Evolutionary conservation across 768 basidiomycete species (phyloP).

Genomic region (Termitomyces sp.): DNA sequence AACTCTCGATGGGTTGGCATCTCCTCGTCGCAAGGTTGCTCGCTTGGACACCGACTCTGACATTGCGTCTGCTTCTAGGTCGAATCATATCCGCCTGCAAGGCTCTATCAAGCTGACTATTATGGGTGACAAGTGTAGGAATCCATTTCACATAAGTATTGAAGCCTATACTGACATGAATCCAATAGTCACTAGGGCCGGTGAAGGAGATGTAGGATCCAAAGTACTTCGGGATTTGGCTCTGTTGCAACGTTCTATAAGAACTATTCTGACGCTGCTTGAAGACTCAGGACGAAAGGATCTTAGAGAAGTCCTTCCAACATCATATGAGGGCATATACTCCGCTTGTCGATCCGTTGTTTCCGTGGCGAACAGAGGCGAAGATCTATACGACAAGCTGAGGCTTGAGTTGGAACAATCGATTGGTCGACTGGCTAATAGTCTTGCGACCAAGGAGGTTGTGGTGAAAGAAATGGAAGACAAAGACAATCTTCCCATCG

Average conservation of each 20-base stretch:
- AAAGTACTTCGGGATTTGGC: slow-evolving; percentile 15
- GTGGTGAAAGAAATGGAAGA: slow-evolving; percentile 19
- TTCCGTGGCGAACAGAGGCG: slow-evolving; percentile 47
- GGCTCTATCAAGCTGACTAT: slow-evolving; percentile 48
- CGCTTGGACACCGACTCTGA: slow-evolving; percentile 67
- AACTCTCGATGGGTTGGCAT: slow-evolving; percentile 42
- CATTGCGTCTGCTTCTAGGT: slow-evolving; percentile 63
- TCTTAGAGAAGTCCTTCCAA: slow-evolving; percentile 29
- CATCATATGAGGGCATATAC: slow-evolving; percentile 58
- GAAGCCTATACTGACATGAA: slow-evolving; percentile 1
- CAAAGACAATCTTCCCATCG: slow-evolving; percentile 22
- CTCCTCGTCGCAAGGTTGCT: slow-evolving; percentile 65
- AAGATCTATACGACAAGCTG: slow-evolving; percentile 55
- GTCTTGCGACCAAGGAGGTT: slow-evolving; percentile 25
- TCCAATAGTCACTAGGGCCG: slow-evolving; percentile 12
- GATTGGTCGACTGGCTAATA: slow-evolving; percentile 34
- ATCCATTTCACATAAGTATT: neutral
- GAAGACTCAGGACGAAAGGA: slow-evolving; percentile 14
- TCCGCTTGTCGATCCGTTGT: slow-evolving; percentile 55
- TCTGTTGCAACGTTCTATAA: slow-evolving; percentile 33
- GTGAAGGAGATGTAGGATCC: slow-evolving; percentile 21
- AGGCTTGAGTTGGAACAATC: slow-evolving; percentile 59
- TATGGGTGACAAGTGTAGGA: slow-evolving; percentile 37
- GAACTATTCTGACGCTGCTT: slow-evolving; percentile 32
- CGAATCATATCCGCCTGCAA: slow-evolving; percentile 24